Evolutionary conservation across 1,139 yeast genomes (phyloP).

Genomic region (Sugiyamaella paludigena): DNA sequence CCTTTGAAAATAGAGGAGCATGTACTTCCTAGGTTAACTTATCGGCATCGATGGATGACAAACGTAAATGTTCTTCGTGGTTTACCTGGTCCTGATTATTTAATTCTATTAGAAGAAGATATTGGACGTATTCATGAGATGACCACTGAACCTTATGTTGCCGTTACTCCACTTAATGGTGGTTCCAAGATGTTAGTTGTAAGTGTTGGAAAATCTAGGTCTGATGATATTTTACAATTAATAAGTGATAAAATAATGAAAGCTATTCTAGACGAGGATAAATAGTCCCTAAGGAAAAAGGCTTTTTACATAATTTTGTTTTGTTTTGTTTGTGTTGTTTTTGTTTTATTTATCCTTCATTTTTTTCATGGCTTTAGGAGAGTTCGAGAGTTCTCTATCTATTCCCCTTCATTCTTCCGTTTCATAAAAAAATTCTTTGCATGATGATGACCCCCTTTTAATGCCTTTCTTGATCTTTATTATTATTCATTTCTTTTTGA

Average conservation of each 20-base stretch:
- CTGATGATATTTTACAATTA: conserved; percentile 6
- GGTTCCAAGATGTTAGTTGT: conserved; percentile 14
- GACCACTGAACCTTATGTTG: conserved; percentile 2
- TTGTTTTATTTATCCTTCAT: neutral
- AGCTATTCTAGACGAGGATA: conserved; percentile 3
- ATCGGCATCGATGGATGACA: conserved; percentile 30
- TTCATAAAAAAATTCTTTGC: neutral
- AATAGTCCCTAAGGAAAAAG: too few relatives aligned
- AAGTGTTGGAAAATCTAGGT: conserved; percentile 4
- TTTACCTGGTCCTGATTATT: conserved; percentile 31
- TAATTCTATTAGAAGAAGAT: conserved; percentile 22
- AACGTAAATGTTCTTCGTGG: conserved; percentile 29
- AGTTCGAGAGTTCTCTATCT: too few relatives aligned
- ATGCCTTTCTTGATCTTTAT: neutral
- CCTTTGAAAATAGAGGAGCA: conserved; percentile 13
- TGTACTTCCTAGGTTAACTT: conserved; percentile 8
- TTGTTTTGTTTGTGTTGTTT: neutral
- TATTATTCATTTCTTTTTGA: neutral
- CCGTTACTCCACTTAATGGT: conserved; percentile 12
- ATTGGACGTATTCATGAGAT: neutral
- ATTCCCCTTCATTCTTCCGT: too few relatives aligned
- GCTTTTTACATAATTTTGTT: neutral
- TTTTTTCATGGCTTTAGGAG: too few relatives aligned
- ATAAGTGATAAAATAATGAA: conserved; percentile 6
- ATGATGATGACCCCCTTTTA: neutral